These are phyloP conservation scores for Rhizopogon rudus DNA, from an alignment of 768 basidiomycete genomes.

Conservation along the genomic window DNA sequence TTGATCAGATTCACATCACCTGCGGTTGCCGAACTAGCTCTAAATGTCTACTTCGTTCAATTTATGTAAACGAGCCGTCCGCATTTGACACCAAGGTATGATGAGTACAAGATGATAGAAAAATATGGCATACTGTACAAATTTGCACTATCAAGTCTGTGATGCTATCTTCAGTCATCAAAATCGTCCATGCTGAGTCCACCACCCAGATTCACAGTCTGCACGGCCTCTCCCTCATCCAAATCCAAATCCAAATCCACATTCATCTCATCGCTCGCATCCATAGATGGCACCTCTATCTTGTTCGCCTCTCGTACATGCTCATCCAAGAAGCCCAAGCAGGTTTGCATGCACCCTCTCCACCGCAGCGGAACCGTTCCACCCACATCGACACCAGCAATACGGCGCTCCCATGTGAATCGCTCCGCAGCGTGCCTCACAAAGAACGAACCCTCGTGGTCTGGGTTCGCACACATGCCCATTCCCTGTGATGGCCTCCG, in stretches of 20 bases:
- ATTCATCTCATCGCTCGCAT: background rate
- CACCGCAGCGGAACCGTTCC: conserved; percentile 56
- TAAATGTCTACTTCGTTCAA: too few relatives aligned
- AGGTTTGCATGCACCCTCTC: conserved; percentile 63
- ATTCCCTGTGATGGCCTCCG: conserved; percentile 21
- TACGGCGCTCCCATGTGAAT: conserved; percentile 55
- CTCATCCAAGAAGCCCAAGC: conserved; percentile 53
- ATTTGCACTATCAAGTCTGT: background rate
- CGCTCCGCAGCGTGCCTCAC: conserved; percentile 56
- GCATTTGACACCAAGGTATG: background rate
- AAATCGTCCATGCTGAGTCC: conserved; percentile 22
- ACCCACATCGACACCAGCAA: conserved; percentile 50
- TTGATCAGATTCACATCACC: too few relatives aligned
- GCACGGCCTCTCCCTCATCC: conserved; percentile 16
- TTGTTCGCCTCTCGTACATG: background rate
- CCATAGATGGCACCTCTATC: background rate
- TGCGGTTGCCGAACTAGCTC: too few relatives aligned
- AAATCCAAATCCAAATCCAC: conserved; percentile 8
- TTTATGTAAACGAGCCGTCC: too few relatives aligned
- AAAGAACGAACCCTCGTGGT: conserved; percentile 34
- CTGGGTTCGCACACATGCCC: conserved; percentile 46
- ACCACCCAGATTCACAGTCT: conserved; percentile 14
- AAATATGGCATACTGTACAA: background rate
- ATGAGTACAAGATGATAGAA: background rate
- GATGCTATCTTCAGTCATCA: conserved; percentile 12